Evolutionary conservation across 495 filamentous ascomycete genomes (phyloP), one percentile per base, ranked within the genome.

Genomic region (Aspergillus homomorphus): DNA sequence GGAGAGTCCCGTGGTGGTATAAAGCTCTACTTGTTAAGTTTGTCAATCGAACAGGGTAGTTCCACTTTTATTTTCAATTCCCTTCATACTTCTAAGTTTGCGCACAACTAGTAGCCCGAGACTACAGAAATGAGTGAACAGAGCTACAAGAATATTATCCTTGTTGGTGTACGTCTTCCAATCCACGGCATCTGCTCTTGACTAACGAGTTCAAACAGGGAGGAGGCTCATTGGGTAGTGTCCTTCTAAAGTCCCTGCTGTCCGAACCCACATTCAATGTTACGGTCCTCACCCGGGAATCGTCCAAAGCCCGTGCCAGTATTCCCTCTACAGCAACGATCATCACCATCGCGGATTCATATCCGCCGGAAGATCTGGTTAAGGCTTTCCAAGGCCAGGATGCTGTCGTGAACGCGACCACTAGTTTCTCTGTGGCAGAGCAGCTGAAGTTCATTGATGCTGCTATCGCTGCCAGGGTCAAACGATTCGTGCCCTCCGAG

Each of bases 321-420:
- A 48, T 57, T 24, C 55, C 45, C 4, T 22, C 55, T 3, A 24
- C 45, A 0, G 55, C 55, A 21, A 57, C 4, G 5, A 15, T 57
- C 24, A 51, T 57, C 20, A 24, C 26, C n/a, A 44, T 57, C 26
- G 20, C 45, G 20, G 28, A 54, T 21, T 19, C 42, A 2, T 59
- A 59, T 21, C 51, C 50, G 9, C 3, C 41, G n/a, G 38, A 60
- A 10, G 59, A 57, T 18, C 51, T 57, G 9, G 20, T 65, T 14
- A 54, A 61, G 19, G 62, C 62, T 21, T 62, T 65, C 53, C 44
- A 50, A 28, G 57, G 60, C 45, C 62, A 60, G 28, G 63, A 62
- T 30, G 59, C 63, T 1, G 18, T 65, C 20, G 60, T 65, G 43
- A 59, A 65, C 33, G 56, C 62, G 16, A 57, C 58, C 16, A 60